A percentile compares a stretch with the other conserved stretches of the same genome.
Evolutionary conservation across 495 filamentous ascomycete genomes (phyloP).

Genomic region (Recurvomyces mirabilis): DNA sequence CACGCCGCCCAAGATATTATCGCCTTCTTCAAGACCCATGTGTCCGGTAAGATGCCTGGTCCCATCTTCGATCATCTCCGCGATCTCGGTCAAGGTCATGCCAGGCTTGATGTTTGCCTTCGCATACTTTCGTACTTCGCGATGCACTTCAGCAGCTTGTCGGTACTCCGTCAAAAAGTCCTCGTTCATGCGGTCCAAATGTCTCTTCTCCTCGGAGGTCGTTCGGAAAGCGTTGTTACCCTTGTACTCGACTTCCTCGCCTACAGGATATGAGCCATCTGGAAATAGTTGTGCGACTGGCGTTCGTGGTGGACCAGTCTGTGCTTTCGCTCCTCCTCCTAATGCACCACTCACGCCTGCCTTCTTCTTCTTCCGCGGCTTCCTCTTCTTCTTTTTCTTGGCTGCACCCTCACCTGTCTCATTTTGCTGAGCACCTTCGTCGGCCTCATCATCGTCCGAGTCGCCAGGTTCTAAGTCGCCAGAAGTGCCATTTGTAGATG

Average conservation of each 20-base stretch:
- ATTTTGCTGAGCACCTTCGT: conserved; percentile 20
- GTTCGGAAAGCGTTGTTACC: conserved; percentile 46
- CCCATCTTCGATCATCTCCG: conserved; percentile 50
- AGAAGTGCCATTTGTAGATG: conserved; percentile 16
- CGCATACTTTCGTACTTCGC: conserved; percentile 49
- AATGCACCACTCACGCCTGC: conserved; percentile 11
- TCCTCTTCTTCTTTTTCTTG: conserved; percentile 48
- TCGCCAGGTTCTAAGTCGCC: conserved; percentile 28
- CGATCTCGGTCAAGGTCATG: conserved; percentile 46
- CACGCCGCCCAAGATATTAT: conserved; percentile 46
- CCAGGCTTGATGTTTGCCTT: conserved; percentile 47
- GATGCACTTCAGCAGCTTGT: conserved; percentile 50
- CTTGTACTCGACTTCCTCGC: conserved; percentile 41
- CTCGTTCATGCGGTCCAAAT: conserved; percentile 43
- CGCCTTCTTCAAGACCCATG: conserved; percentile 47
- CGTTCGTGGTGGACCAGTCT: conserved; percentile 46
- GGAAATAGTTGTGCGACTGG: conserved; percentile 43
- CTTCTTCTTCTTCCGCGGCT: conserved; percentile 33
- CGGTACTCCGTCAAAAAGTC: conserved; percentile 48
- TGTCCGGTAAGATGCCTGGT: conserved; percentile 47
- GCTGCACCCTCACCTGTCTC: conserved; percentile 18
- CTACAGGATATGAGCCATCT: conserved; percentile 39
- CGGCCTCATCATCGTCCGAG: conserved; percentile 33
- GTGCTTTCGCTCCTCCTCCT: conserved; percentile 29
- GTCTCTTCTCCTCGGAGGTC: conserved; percentile 48